Conservation (phyloP, 2,329 filamentous ascomycete genomes). For the Phoma sp. region DNA sequence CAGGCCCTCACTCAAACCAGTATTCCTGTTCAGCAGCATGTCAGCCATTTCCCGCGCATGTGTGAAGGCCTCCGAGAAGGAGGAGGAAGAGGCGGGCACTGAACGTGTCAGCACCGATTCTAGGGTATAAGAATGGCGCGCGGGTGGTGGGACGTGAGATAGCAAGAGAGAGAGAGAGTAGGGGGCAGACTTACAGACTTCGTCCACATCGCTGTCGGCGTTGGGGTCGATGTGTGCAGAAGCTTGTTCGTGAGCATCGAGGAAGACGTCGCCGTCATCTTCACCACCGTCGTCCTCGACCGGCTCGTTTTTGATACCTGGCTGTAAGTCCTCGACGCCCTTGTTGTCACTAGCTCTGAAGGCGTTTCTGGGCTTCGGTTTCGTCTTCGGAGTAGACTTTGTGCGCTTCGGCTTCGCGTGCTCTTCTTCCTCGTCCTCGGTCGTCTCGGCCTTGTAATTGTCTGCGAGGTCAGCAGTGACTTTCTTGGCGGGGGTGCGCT, state of each 20-base stretch:
- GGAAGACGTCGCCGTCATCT: not conserved
- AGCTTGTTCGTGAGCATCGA: not conserved
- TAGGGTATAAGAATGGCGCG: not conserved
- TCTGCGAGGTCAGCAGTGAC: not conserved
- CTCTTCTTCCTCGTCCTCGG: not conserved
- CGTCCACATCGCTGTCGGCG: not conserved
- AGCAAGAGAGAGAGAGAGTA: too few species aligned
- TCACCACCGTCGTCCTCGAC: slow-evolving; percentile 1
- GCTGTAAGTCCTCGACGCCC: not conserved
- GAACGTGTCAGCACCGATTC: not conserved
- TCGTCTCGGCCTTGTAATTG: not conserved
- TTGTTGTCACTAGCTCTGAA: slow-evolving; percentile 2
- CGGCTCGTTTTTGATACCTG: not conserved
- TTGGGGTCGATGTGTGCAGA: not conserved
- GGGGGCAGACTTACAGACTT: slow-evolving; percentile 6
- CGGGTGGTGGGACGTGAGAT: not conserved
- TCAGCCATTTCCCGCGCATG: not conserved
- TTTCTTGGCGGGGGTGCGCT: slow-evolving; percentile 22
- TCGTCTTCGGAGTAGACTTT: not conserved
- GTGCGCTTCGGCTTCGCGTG: not conserved
- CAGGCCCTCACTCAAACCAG: not conserved
- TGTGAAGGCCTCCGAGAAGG: not conserved
- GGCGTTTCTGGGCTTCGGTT: not conserved
- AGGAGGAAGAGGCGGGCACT: not conserved
- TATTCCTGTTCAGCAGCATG: slow-evolving; percentile 2